Evolutionary conservation across 2,329 filamentous ascomycete species (phyloP), one percentile per base, ranked within the genome.

Genomic region (Trichoderma hamatum): DNA sequence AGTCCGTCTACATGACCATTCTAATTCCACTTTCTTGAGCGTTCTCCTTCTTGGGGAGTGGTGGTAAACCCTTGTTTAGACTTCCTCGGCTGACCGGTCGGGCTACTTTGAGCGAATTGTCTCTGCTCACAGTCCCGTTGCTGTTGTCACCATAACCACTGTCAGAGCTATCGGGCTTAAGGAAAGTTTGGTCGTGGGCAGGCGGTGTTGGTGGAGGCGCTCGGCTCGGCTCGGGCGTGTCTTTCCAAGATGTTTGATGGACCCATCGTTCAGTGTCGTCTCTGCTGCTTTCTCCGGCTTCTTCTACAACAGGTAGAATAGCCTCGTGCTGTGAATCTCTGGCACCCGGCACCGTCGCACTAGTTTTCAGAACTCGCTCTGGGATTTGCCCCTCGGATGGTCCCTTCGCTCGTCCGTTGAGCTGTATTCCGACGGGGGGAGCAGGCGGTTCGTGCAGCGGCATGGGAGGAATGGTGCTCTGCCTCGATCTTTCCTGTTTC

Each of bases 291-390:
- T 97, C 95, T 5, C 89, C 92, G n/a, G 89, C 91, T 80, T 98
- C 95, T 73, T 97, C 92, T 7, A 98, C 94, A 11, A 97, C 90
- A 0, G 95, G 95, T 2, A 98, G 82, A 1, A 81, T 85, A 76
- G 77, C 77, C 75, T 78, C 89, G 77, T 74, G 90, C 84, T 84
- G 75, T 82, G 86, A 80, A 83, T 92, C 76, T 82, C 85, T 72
- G 84, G 84, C 69, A 82, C 88, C 77, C 1, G 74, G 62, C 24
- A 72, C 69, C 5, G 73, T 58, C 6, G 75, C 71, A 1, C 73
- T 75, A 1, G 82, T 82, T 26, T 75, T 77, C 24, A 94, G 78
- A 1, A 85, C 86, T 67, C 90, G 84, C 30, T 90, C 87, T 1
- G 90, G 89, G 39, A 90, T 82, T 21, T 89, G 82, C 26, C 87